Base-by-base conservation (phyloP, 139 green algal genomes). In the Chlorella sp. region DNA sequence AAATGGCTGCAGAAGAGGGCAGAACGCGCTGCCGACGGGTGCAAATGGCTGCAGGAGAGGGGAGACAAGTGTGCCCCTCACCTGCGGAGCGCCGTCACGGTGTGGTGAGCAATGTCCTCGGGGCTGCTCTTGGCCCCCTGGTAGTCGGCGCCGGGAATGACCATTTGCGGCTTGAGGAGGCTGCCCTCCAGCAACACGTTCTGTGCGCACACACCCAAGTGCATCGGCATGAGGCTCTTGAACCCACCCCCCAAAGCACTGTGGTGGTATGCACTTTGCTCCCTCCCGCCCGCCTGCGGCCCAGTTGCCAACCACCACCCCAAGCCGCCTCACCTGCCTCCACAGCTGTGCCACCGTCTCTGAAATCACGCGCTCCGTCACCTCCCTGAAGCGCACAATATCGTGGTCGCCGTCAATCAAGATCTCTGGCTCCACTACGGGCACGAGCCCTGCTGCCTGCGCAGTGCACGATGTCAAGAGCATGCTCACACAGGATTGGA, bases 341-440 rank as follows among this genome's bases (percentile, higher is more conserved):
- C 65, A 71, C 65, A 71, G 60, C 20, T 71, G 65, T 3, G 35
- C 31, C 29, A 89, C 81, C 2, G 49, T 69, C 77, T 88, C 80
- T 3, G 75, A 84, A 6, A 88, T 71, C 61, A 78, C 67, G 6
- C 49, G 68, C 68, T 73, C 68, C 34, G 65, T 63, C 22, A 76
- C 69, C 33, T 72, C 69, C 50, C 70, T 31, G 50, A 69, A 76
- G 2, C 75, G 33, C 51, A 35, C 32, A 49, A 78, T 88, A 70
- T 73, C 74, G 83, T 98, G 93, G n/a, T 51, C 42, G 27, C 94
- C 94, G 65, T 98, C 94, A 27, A 93, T 95, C 27, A 98, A 75
- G 32, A 99, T 78, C 78, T 99, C 94, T 5, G 94, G 94, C 84
- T 99, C 94, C 31, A 99, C 95, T 51, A 99, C 95, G 0, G 94